phyloP scores from a whole-genome alignment of 208 protist genomes.

The Trypanosomatidae sp. region DNA sequence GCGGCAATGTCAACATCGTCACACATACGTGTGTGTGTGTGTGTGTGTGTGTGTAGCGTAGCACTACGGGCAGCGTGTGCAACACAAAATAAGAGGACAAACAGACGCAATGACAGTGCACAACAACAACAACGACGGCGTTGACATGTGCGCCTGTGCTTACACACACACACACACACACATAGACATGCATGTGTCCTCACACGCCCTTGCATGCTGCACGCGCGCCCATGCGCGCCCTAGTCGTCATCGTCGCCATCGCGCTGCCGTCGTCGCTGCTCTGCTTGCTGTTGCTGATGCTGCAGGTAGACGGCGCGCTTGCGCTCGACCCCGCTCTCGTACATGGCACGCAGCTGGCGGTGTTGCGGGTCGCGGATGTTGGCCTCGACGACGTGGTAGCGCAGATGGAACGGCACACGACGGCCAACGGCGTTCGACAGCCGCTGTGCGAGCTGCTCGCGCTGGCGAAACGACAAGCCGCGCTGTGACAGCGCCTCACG shows the following conservation, averaged over 20 bases:
- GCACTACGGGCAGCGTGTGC: too few species aligned
- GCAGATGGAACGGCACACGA: constrained; percentile 78
- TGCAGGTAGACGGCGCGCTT: constrained; percentile 37
- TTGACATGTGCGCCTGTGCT: too few species aligned
- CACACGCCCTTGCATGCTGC: background rate
- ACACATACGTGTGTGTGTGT: too few species aligned
- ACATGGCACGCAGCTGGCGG: constrained; percentile 23
- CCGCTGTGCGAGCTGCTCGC: constrained; percentile 31
- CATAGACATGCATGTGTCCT: background rate
- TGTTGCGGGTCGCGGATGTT: constrained; percentile 58
- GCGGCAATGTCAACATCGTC: too few species aligned
- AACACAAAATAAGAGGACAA: too few species aligned
- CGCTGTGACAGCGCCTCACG: constrained; percentile 39
- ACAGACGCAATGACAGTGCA: too few species aligned
- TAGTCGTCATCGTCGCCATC: too few species aligned
- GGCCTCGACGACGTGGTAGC: constrained; percentile 76
- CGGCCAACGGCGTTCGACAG: constrained; percentile 58
- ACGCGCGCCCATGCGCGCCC: too few species aligned
- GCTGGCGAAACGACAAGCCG: constrained; percentile 48
- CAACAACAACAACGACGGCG: too few species aligned
- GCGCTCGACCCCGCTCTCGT: constrained; percentile 26
- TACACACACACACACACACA: background rate
- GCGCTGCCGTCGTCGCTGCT: too few species aligned
- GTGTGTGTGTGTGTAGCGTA: too few species aligned
- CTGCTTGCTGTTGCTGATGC: too few species aligned